Evolutionary conservation across 148 eudicot genomes (phyloP).

Genomic region (Camellia lanceoleosa): DNA sequence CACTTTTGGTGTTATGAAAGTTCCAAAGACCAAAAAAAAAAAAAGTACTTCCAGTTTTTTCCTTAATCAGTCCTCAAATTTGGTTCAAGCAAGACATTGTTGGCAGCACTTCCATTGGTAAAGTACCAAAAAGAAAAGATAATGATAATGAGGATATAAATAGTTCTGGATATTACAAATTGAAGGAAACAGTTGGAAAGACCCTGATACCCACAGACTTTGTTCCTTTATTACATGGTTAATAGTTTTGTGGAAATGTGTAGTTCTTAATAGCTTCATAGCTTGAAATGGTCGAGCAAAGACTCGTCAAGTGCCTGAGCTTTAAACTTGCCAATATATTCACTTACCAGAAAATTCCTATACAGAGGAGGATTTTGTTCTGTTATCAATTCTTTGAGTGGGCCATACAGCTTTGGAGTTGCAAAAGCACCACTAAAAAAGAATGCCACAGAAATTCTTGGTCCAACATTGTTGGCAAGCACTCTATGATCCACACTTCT

Average conservation of each 20-base stretch:
- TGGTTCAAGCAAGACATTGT: too few relatives aligned
- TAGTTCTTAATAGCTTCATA: not conserved
- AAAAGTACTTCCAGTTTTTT: too few relatives aligned
- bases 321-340: conserved; percentile 16
- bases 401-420: conserved; percentile 32
- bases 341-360: conserved; percentile 21
- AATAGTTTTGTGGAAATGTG: too few relatives aligned
- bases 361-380: conserved; percentile 34
- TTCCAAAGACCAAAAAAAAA: too few relatives aligned
- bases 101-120: too few relatives aligned
- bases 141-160: too few relatives aligned
- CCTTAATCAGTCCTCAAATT: too few relatives aligned
- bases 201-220: too few relatives aligned
- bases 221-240: too few relatives aligned
- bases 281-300: conserved; percentile 20
- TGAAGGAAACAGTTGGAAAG: not conserved
- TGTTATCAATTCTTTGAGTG: conserved; percentile 39
- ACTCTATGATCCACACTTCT: conserved; percentile 42
- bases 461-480: conserved; percentile 25
- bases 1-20: too few relatives aligned
- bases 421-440: conserved; percentile 23
- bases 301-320: conserved; percentile 23
- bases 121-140: too few relatives aligned
- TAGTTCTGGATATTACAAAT: too few relatives aligned
- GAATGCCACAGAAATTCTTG: conserved; percentile 43